Percentiles rank a stretch among this genome's conserved stretches.
Evolutionary conservation across 2,329 filamentous ascomycete genomes (phyloP).

Genomic region (Colletotrichum cuscutae): DNA sequence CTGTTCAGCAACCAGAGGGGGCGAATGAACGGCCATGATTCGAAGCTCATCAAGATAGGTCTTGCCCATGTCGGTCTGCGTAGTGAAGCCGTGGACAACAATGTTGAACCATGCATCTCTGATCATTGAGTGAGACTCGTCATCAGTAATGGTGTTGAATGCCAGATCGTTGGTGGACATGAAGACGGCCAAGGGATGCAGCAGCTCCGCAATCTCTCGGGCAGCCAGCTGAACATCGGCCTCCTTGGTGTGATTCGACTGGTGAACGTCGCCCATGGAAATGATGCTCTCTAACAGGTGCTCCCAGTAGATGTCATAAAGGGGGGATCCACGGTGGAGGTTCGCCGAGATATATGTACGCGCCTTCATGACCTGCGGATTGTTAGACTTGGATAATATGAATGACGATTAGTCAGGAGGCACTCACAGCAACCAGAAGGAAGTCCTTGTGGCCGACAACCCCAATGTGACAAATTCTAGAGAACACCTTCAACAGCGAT

Average conservation of each 20-base stretch:
- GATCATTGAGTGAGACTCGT: slow-evolving; percentile 78
- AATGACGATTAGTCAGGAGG: slow-evolving; percentile 23
- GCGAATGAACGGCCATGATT: slow-evolving; percentile 86
- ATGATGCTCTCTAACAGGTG: slow-evolving; percentile 89
- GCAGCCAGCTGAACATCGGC: slow-evolving; percentile 85
- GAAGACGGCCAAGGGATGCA: slow-evolving; percentile 88
- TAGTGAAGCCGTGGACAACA: slow-evolving; percentile 89
- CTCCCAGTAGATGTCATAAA: slow-evolving; percentile 86
- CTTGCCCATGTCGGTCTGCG: slow-evolving; percentile 77
- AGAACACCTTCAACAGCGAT: slow-evolving; percentile 85
- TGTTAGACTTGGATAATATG: not conserved
- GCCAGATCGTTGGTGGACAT: slow-evolving; percentile 74
- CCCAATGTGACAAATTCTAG: slow-evolving; percentile 78
- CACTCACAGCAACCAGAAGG: slow-evolving; percentile 77
- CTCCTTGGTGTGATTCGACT: slow-evolving; percentile 77
- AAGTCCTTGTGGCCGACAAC: slow-evolving; percentile 74
- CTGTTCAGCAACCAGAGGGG: slow-evolving; percentile 87
- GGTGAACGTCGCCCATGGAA: slow-evolving; percentile 87
- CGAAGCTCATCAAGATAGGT: slow-evolving; percentile 81
- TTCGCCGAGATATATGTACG: slow-evolving; percentile 81
- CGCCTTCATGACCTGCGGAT: slow-evolving; percentile 74
- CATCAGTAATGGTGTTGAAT: slow-evolving; percentile 61
- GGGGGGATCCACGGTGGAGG: slow-evolving; percentile 73
- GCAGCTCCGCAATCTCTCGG: slow-evolving; percentile 85
- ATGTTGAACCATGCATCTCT: slow-evolving; percentile 99